Evolutionary conservation across 148 eudicot genomes (phyloP), one percentile per base, ranked within the genome.

Genomic region (Amaranthus cruentus): DNA sequence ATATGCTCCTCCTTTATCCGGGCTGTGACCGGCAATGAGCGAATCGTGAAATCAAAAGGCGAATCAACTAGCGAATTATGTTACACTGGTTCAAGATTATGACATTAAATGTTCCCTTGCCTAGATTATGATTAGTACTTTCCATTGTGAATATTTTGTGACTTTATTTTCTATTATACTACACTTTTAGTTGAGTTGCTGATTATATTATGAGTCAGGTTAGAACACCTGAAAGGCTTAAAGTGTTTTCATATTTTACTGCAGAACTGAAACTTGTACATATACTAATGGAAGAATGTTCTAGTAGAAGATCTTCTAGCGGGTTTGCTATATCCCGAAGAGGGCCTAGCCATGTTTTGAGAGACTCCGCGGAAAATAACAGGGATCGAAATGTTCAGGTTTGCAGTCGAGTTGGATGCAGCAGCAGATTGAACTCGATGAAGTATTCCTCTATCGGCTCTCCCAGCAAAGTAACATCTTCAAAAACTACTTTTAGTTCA

Each of bases 381-480:
- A 75, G 81, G 72, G 85, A 85, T 47, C 78, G 78, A 53, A 74
- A 74, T 79, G 80, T 72, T 78, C 89, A 80, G 66, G 85, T 87
- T 66, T 93, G 97, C 84, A 93, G 91, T 55, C 82, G 98, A 81
- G 79, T 76, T 74, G 94, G 95, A 56, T 93, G 98, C 79, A 82
- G 91, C 61, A 94, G 95, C 72, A 86, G 88, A 77, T 75, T 88
- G 76, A 89, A 81, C 73, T 74, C 80, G 43, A 47, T 75, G 43
- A 87, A 80, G 74, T 80, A 73, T 73, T 44, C 82, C 28, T 85
- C 79, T 73, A 77, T 49, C 73, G 84, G 78, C 56, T 80, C 76
- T 67, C 85, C 88, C 8, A 84, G 73, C 55, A 92, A 85, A 73
- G 75, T 79, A 28, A 88, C 86, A 79, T 63, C 83, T 65, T 44